Evolutionary conservation across 495 filamentous ascomycete genomes (phyloP), one percentile per base, ranked within the genome.

Genomic region (Acidomyces sp.): DNA sequence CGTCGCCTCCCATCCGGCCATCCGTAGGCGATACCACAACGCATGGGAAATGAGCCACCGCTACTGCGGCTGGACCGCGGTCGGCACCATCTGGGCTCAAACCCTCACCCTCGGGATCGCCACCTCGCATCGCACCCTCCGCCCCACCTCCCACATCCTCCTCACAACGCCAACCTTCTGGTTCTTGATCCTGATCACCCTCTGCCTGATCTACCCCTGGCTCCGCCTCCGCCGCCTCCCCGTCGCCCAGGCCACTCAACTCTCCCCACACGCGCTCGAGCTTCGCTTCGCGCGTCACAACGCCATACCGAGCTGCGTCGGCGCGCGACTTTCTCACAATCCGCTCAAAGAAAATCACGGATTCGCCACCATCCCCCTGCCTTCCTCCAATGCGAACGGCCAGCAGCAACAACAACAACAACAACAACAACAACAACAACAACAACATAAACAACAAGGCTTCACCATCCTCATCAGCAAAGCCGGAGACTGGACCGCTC

Each of bases 401-500:
- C n/a, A n/a, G n/a, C n/a, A n/a, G n/a, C n/a, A n/a, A n/a, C n/a
- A n/a, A n/a, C n/a, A n/a, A n/a, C n/a, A n/a, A n/a, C n/a, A n/a
- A n/a, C n/a, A n/a, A n/a, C n/a, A n/a, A n/a, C n/a, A n/a, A n/a
- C n/a, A n/a, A n/a, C n/a, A n/a, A n/a, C n/a, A n/a, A n/a, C 62
- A 65, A 43, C 62, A 55, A 30, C 43, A 51, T 11, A 34, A 36
- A 16, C 58, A 60, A n/a, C 37, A 42, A 33, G 76, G 74, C 13
- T 85, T 81, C 57, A 83, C 76, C 13, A 63, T 80, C 38, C 62
- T 90, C 30, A 63, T 88, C 32, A 83, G 80, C 44, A 77, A 81
- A 52, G 83, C 82, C 1, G 84, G 84, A n/a, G 82, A 88, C 66
- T 92, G 82, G 80, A 92, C 84, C 9, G 56, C 62, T 25, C 61